A percentile compares a stretch with the other conserved stretches of the same genome.
Conservation (phyloP, 768 basidiomycete genomes). For the Agrocybe pediades region DNA sequence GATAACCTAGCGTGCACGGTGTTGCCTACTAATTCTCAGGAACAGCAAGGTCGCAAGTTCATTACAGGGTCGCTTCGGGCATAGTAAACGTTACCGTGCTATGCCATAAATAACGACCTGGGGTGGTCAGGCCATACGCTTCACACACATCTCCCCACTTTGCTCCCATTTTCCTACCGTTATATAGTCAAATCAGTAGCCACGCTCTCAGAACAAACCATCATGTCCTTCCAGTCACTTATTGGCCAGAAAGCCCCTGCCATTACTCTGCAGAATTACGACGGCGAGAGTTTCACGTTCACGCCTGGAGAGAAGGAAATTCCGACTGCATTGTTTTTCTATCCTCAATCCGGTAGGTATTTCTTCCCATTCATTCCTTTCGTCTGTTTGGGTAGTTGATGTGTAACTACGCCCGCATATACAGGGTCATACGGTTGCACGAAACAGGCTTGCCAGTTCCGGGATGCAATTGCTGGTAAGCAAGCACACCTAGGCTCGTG, state of each 20-base stretch:
- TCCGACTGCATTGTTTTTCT: conserved; percentile 79
- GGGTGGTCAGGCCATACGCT: background rate
- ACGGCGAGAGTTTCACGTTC: conserved; percentile 62
- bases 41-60: background rate
- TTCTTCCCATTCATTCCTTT: background rate
- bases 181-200: background rate
- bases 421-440: conserved; percentile 83
- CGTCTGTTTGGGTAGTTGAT: too few species aligned
- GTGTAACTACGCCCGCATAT: background rate
- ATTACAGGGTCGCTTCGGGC: background rate
- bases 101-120: conserved; percentile 7
- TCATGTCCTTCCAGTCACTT: conserved; percentile 21
- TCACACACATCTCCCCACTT: conserved; percentile 9
- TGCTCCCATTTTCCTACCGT: background rate
- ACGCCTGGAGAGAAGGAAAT: conserved; percentile 56
- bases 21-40: too few species aligned
- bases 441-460: conserved; percentile 79
- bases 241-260: conserved; percentile 67
- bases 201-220: background rate
- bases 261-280: conserved; percentile 63
- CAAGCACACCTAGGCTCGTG: conserved; percentile 7
- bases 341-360: conserved; percentile 63
- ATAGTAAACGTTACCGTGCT: background rate
- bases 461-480: conserved; percentile 73
- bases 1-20: background rate